Base-by-base conservation (phyloP, 2,329 filamentous ascomycete genomes). In the Monosporascus sp. region DNA sequence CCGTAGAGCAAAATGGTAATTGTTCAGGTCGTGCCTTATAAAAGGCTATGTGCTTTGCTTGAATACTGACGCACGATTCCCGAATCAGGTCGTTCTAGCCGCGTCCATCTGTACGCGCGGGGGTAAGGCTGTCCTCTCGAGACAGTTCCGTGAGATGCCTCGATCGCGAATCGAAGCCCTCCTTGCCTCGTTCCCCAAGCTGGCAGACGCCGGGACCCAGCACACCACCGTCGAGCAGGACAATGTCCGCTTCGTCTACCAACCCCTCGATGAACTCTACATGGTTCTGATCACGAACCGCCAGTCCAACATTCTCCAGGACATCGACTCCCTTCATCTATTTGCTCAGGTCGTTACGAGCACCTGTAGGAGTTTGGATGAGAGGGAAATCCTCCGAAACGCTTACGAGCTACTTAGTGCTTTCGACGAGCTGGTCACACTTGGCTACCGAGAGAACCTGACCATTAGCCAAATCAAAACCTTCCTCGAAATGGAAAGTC, bases 241-340 rank as follows among this genome's bases (percentile, higher is more conserved):
- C 78, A 97, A 96, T 78, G 94, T 99, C 68, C 93, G 94, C 77
- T 99, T 97, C 70, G 94, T 99, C 55, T 99, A 99, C 79, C 94
- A 99, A 73, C 95, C 94, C 56, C 82, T 99, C 60, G 95, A 99
- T 76, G 95, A 99, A 78, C 86, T 99, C 60, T 99, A 99, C 82
- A 97, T 99, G 85, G 93, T 99, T 61, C 85, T 99, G 68, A 97
- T 99, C 75, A 99, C 95, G 72, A 99, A 99, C 80, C 89, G 91
- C 66, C 94, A 97, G 79, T 97, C 93, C 73, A 99, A 99, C 76
- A 99, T 99, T 63, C 82, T 99, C 50, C 94, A 99, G 76, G 94
- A 99, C 74, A 99, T 99, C 72, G 94, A 97, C 75, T 96, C 94
- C 55, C 83, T 99, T 56, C 95, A 99, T 72, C 82, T 99, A 20